These are phyloP conservation scores for Nicotiana tabacum DNA, from an alignment of 257 asterid species.

Conservation along the genomic window DNA sequence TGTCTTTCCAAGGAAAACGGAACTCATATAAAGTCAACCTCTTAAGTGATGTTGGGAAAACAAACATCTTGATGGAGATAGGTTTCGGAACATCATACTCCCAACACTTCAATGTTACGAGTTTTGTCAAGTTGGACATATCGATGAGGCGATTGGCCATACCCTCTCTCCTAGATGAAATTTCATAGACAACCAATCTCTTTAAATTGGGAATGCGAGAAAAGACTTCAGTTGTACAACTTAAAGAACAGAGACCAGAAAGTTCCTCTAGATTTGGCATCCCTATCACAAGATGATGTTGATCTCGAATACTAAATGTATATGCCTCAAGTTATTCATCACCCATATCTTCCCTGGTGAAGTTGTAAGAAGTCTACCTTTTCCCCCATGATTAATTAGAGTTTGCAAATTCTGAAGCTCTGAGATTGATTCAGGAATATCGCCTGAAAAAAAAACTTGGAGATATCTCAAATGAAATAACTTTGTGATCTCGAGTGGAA, in stretches of 20 bases:
- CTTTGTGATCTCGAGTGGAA: not conserved
- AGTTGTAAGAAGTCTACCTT: no score
- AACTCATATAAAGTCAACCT: not conserved
- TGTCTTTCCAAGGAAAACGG: not conserved
- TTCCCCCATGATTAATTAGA: not conserved
- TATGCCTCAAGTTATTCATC: not conserved
- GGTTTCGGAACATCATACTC: no score
- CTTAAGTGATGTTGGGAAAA: not conserved
- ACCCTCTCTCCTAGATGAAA: fast-evolving
- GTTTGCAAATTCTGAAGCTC: not conserved
- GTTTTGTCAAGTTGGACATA: not conserved
- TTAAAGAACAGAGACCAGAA: no score
- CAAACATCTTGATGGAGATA: not conserved
- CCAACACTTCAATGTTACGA: no score
- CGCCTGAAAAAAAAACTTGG: not conserved
- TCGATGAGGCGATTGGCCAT: fast-evolving
- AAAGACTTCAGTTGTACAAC: not conserved
- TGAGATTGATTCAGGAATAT: not conserved
- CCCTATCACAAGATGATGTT: not conserved
- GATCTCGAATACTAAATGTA: not conserved
- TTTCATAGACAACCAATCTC: not conserved
- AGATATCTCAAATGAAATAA: conserved; percentile 6
- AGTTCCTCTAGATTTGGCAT: not conserved
- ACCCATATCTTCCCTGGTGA: not conserved
- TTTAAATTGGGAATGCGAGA: not conserved